Evolutionary conservation across 2,329 filamentous ascomycete species (phyloP), one percentile per base, ranked within the genome.

Genomic region (Thermoascus crustaceus): DNA sequence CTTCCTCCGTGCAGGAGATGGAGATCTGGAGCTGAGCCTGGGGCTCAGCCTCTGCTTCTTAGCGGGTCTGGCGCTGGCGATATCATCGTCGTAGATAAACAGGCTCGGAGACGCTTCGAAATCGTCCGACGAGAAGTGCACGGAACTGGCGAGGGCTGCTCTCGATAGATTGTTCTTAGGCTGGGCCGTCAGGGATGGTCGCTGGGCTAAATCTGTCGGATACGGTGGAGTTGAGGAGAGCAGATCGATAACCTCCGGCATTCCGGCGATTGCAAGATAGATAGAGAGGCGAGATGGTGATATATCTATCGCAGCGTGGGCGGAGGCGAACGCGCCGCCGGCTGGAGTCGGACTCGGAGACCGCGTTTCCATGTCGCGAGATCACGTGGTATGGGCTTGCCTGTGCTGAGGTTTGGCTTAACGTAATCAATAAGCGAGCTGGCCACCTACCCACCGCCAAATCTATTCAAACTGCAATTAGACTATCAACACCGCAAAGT

Each of bases 161-260:
- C 22, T 20, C 37, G 7, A 39, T 34, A 17, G 45, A 37, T n/a
- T n/a, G 22, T 39, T 17, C 36, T 32, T 8, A 36, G 30, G 3
- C 36, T 29, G 25, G 41, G 19, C n/a, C 30, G 29, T 24, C 20
- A 38, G 8, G 35, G 32, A 25, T 6, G 17, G 40, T 16, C 42
- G 44, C 27, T 41, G 45, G 7, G 36, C 33, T 32, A 27, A 44
- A 4, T 42, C 38, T 16, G 42, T 33, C 5, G 48, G 42, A 8
- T 43, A 35, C 5, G 50, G 55, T 8, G 57, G 52, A 13, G 57
- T 53, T 3, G 58, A 64, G 10, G 58, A 60, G 14, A 64, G 29
- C 5, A 65, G 49, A 38, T 55, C 47, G 35, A 65, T 63, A 23
- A 64, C 45, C 37, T 63, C 59, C 32, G 53, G 57, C 61, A 64